phyloP scores from a whole-genome alignment of 192 early-diverging fungal genomes.

The Mortierella claussenii region DNA sequence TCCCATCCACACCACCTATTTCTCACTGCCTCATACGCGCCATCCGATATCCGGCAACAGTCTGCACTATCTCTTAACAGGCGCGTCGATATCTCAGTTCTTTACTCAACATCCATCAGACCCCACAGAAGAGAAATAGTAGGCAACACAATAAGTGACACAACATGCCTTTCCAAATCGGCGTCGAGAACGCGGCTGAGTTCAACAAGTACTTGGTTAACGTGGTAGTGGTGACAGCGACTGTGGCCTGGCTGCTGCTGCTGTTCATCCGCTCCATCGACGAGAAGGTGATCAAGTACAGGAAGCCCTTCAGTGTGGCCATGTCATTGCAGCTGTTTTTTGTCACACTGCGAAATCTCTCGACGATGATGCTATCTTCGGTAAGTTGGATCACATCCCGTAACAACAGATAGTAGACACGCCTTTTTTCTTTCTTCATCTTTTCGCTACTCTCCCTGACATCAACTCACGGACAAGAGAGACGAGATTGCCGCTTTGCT shows the following conservation, averaged over 20 bases:
- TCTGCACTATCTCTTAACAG: too few species aligned
- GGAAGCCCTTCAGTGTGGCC: slow-evolving; percentile 42
- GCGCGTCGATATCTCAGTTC: too few species aligned
- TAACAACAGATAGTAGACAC: too few species aligned
- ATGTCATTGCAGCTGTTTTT: slow-evolving; percentile 44
- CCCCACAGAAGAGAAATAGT: neutral
- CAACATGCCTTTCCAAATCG: slow-evolving; percentile 26
- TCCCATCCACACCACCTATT: neutral
- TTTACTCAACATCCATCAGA: neutral
- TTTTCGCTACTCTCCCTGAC: too few species aligned
- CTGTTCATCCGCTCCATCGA: slow-evolving; percentile 37
- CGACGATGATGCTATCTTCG: slow-evolving; percentile 41
- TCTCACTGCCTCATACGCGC: neutral
- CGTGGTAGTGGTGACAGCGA: slow-evolving; percentile 24
- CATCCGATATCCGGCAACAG: too few species aligned
- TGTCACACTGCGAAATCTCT: slow-evolving; percentile 32
- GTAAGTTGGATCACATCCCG: slow-evolving; percentile 7
- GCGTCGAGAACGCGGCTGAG: slow-evolving; percentile 18
- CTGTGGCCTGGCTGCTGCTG: slow-evolving; percentile 26
- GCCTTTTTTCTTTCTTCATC: slow-evolving; percentile 3
- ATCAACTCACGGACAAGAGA: too few species aligned
- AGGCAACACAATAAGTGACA: neutral
- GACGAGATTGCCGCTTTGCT: too few species aligned
- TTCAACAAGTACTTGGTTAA: slow-evolving; percentile 43
- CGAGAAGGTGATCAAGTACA: slow-evolving; percentile 15